Evolutionary conservation across 2,329 filamentous ascomycete genomes (phyloP).

Genomic region (Coniochaeta sp.): DNA sequence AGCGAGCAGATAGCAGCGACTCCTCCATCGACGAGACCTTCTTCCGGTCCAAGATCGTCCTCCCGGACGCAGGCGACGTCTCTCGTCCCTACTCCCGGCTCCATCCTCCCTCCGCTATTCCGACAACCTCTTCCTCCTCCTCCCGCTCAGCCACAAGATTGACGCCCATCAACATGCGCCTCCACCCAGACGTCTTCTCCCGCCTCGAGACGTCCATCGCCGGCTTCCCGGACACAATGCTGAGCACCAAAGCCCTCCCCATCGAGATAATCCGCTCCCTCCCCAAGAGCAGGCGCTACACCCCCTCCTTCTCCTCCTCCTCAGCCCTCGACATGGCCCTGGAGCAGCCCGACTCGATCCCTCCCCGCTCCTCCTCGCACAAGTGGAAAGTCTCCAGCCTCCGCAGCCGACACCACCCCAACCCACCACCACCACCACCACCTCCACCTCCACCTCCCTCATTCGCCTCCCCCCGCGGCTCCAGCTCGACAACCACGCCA

Average conservation of each 20-base stretch:
- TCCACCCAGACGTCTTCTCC: constrained; percentile 47
- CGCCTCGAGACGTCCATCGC: constrained; percentile 45
- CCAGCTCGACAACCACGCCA: too few relatives aligned
- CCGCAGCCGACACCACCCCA: constrained; percentile 10
- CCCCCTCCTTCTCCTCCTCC: constrained; percentile 1
- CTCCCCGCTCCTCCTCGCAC: background rate
- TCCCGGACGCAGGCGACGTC: background rate
- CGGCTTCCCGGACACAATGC: constrained; percentile 54
- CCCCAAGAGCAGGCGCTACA: constrained; percentile 45
- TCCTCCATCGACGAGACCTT: background rate
- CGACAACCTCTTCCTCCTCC: too few relatives aligned
- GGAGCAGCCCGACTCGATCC: background rate
- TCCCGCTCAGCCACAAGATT: constrained; percentile 4
- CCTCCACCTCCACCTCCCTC: too few relatives aligned
- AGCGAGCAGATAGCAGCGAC: background rate
- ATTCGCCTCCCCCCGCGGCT: constrained; percentile 1
- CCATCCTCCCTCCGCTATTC: background rate
- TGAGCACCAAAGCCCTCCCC: constrained; percentile 46
- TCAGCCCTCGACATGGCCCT: constrained; percentile 4
- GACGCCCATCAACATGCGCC: constrained; percentile 31
- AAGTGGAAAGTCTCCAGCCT: background rate
- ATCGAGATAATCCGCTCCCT: constrained; percentile 52
- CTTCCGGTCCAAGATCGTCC: background rate
- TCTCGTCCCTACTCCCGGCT: too few relatives aligned
- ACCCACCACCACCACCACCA: background rate